These are phyloP conservation scores for Crassisporium funariophilum DNA, from an alignment of 768 basidiomycete genomes.

Conservation along the genomic window DNA sequence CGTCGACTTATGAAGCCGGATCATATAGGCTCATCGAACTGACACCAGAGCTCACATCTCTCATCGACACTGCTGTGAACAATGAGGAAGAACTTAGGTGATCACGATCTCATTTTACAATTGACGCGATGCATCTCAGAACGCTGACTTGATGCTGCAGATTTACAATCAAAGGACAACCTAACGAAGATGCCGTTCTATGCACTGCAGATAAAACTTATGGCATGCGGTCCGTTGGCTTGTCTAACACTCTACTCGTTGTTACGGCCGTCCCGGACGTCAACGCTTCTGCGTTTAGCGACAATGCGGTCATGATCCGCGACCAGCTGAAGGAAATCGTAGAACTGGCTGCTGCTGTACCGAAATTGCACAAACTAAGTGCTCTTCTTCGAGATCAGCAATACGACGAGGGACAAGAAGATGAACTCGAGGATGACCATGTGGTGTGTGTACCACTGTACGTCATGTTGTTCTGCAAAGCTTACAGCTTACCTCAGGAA, in stretches of 20 bases:
- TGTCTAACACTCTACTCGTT: conserved; percentile 88
- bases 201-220: conserved; percentile 86
- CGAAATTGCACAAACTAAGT: conserved; percentile 70
- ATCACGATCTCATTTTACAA: background rate
- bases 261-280: conserved; percentile 52
- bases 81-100: conserved; percentile 27
- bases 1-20: conserved; percentile 48
- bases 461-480: background rate
- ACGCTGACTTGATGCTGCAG: conserved; percentile 36
- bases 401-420: conserved; percentile 71
- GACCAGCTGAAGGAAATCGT: conserved; percentile 84
- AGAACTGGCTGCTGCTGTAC: conserved; percentile 78
- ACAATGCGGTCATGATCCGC: conserved; percentile 63
- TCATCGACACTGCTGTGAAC: conserved; percentile 56
- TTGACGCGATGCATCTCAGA: too few relatives aligned
- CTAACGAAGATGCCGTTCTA: conserved; percentile 85
- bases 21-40: conserved; percentile 75
- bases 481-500: conserved; percentile 16
- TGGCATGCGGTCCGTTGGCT: conserved; percentile 76
- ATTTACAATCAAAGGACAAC: conserved; percentile 78
- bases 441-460: conserved; percentile 7
- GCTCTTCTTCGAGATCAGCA: conserved; percentile 61
- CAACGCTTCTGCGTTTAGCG: conserved; percentile 26
- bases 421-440: conserved; percentile 19
- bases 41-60: conserved; percentile 62